These are phyloP conservation scores for Meredithiella fracta DNA, from an alignment of 2,329 filamentous ascomycete genomes.

Conservation along the genomic window DNA sequence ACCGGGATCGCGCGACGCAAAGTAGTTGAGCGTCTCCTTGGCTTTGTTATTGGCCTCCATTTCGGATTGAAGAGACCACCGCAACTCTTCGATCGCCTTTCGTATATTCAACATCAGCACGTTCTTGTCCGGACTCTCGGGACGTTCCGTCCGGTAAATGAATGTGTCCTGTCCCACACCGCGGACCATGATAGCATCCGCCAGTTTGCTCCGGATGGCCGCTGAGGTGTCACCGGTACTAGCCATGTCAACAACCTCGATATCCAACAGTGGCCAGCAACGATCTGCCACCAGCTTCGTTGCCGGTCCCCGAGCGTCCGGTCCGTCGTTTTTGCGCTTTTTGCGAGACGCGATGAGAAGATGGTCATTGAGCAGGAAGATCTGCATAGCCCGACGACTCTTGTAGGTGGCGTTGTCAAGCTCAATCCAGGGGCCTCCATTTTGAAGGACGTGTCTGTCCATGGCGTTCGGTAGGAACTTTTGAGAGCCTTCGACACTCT, in stretches of 20 bases:
- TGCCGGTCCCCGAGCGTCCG: conserved; percentile 33
- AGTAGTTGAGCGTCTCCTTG: conserved; percentile 72
- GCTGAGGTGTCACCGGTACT: conserved; percentile 41
- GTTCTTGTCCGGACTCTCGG: conserved; percentile 61
- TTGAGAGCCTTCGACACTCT: conserved; percentile 92
- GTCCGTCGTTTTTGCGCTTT: conserved; percentile 69
- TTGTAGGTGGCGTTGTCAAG: conserved; percentile 97
- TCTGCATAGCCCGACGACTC: conserved; percentile 70
- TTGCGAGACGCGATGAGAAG: conserved; percentile 80
- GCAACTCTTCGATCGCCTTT: conserved; percentile 81
- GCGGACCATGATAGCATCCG: conserved; percentile 80
- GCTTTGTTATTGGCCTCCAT: conserved; percentile 74
- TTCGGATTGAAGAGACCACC: conserved; percentile 70
- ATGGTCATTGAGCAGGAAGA: conserved; percentile 90
- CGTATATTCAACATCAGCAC: conserved; percentile 75
- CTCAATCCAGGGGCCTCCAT: conserved; percentile 88
- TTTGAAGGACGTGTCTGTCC: conserved; percentile 85
- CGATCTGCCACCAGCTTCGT: conserved; percentile 81
- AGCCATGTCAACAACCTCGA: conserved; percentile 80
- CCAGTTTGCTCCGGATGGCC: conserved; percentile 41
- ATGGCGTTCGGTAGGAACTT: conserved; percentile 85
- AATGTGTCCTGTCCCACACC: conserved; percentile 77
- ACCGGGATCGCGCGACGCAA: conserved; percentile 61
- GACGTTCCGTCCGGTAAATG: conserved; percentile 80
- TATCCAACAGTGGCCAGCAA: conserved; percentile 85